Percentiles rank a stretch among this genome's conserved stretches.
phyloP scores from a whole-genome alignment of 345 rosid genomes.

The Bruguiera gymnorhiza region DNA sequence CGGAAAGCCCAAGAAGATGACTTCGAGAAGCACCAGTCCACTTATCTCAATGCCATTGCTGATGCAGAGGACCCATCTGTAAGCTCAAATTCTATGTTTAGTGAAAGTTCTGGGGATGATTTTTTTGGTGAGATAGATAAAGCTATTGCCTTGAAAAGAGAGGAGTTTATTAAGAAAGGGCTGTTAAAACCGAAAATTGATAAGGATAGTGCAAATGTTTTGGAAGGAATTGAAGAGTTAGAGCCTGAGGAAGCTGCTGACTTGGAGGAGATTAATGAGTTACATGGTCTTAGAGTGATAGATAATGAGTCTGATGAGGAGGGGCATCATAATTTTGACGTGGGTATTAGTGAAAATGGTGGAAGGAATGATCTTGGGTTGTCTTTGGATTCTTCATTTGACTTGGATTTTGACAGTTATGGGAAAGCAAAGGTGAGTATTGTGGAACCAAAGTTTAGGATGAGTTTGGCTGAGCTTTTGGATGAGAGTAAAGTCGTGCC shows the following conservation, averaged over 20 bases:
- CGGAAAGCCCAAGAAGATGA: conserved; percentile 72
- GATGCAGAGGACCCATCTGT: conserved; percentile 65
- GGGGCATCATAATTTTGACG: conserved; percentile 28
- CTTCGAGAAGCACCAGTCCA: conserved; percentile 62
- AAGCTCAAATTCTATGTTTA: conserved; percentile 9
- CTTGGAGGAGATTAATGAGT: conserved; percentile 72
- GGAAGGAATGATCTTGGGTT: conserved; percentile 26
- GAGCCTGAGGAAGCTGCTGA: conserved; percentile 73
- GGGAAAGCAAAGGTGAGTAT: conserved; percentile 53
- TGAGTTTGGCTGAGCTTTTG: conserved; percentile 85
- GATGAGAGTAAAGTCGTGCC: conserved; percentile 93
- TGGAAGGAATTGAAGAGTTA: conserved; percentile 48
- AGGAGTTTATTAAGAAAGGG: conserved; percentile 77
- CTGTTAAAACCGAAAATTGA: conserved; percentile 42
- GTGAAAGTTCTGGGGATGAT: conserved; percentile 48
- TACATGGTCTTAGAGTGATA: conserved; percentile 49
- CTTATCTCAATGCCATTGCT: conserved; percentile 74
- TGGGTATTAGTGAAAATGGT: conserved; percentile 23
- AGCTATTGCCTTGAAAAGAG: conserved; percentile 73
- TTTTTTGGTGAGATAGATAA: conserved; percentile 79
- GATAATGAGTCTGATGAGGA: conserved; percentile 33
- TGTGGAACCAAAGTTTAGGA: conserved; percentile 70
- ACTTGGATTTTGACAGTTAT: conserved; percentile 69
- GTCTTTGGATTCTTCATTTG: conserved; percentile 50
- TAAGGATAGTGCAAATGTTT: conserved; percentile 29